phyloP scores from a whole-genome alignment of 106 monocot genomes.

The Apostasia ramifera region DNA sequence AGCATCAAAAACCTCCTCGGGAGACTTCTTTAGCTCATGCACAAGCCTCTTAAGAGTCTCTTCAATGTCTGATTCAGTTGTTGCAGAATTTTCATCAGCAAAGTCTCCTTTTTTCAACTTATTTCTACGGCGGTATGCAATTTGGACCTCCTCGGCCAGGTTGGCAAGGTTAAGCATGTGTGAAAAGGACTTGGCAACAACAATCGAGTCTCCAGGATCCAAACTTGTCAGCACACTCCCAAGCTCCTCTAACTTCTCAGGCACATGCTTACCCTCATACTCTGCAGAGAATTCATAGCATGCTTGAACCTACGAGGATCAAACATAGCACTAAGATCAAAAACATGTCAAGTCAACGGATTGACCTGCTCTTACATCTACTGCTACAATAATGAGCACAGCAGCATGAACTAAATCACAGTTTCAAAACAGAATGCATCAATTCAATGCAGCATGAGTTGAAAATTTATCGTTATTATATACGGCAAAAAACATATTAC shows the following conservation, averaged over 20 bases:
- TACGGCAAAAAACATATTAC: too few relatives aligned
- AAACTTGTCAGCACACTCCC: slow-evolving; percentile 59
- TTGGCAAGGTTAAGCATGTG: slow-evolving; percentile 86
- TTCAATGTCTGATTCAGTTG: slow-evolving; percentile 24
- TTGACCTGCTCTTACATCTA: background rate
- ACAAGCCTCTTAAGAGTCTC: slow-evolving; percentile 54
- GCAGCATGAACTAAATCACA: background rate
- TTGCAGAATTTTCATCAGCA: slow-evolving; percentile 45
- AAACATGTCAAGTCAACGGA: background rate
- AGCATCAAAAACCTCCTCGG: slow-evolving; percentile 53
- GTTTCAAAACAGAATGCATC: background rate
- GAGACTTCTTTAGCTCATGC: slow-evolving; percentile 32
- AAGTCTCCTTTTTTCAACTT: slow-evolving; percentile 46
- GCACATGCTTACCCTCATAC: slow-evolving; percentile 46
- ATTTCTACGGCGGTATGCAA: slow-evolving; percentile 47
- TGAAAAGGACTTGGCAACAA: slow-evolving; percentile 69
- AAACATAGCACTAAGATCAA: background rate
- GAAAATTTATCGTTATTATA: too few relatives aligned
- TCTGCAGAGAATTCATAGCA: slow-evolving; percentile 66
- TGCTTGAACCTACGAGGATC: slow-evolving; percentile 47
- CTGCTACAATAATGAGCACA: background rate
- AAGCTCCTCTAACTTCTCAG: slow-evolving; percentile 56
- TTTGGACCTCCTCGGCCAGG: slow-evolving; percentile 82
- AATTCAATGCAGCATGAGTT: background rate
- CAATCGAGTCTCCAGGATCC: slow-evolving; percentile 63